Conservation (phyloP, 306 rosid species). For the Gynostemma pentaphyllum region DNA sequence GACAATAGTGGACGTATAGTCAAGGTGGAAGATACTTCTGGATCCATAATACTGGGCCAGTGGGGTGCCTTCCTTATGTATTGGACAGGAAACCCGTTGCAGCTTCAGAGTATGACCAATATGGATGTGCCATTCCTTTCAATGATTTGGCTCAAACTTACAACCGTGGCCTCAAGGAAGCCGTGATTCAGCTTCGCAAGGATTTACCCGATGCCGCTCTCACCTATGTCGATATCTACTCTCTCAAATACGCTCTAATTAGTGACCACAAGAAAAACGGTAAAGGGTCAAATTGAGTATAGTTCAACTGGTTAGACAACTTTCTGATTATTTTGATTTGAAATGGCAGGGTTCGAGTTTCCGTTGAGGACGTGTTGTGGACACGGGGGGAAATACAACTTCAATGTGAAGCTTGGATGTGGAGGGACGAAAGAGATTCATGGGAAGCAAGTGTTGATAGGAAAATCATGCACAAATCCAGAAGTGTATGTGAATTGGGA, state of each 20-base stretch:
- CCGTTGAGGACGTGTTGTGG: slow-evolving; percentile 77
- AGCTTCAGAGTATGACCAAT: slow-evolving; percentile 15
- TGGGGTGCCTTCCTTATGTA: slow-evolving; percentile 45
- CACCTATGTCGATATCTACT: slow-evolving; percentile 43
- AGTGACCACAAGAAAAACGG: slow-evolving; percentile 22
- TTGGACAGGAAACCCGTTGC: slow-evolving; percentile 20
- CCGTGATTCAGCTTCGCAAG: slow-evolving; percentile 26
- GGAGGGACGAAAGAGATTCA: slow-evolving; percentile 35
- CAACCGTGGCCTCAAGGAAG: slow-evolving; percentile 40
- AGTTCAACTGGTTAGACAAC: too few species aligned
- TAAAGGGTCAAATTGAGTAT: too few species aligned
- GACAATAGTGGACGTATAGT: slow-evolving; percentile 33
- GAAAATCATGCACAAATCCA: slow-evolving; percentile 55
- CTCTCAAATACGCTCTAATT: slow-evolving; percentile 18
- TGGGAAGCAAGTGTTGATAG: slow-evolving; percentile 41
- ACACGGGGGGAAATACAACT: slow-evolving; percentile 73
- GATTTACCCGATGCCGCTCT: slow-evolving; percentile 38
- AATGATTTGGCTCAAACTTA: slow-evolving; percentile 43
- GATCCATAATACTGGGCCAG: slow-evolving; percentile 73
- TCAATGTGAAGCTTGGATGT: slow-evolving; percentile 37
- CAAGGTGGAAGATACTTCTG: slow-evolving; percentile 53
- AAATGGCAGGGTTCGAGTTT: slow-evolving; percentile 47
- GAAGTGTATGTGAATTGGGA: slow-evolving; percentile 56
- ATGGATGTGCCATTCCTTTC: slow-evolving; percentile 38
- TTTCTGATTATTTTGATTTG: background rate